These are phyloP conservation scores for Ophiostoma australiae DNA, from an alignment of 2,329 filamentous ascomycete species.

Conservation along the genomic window DNA sequence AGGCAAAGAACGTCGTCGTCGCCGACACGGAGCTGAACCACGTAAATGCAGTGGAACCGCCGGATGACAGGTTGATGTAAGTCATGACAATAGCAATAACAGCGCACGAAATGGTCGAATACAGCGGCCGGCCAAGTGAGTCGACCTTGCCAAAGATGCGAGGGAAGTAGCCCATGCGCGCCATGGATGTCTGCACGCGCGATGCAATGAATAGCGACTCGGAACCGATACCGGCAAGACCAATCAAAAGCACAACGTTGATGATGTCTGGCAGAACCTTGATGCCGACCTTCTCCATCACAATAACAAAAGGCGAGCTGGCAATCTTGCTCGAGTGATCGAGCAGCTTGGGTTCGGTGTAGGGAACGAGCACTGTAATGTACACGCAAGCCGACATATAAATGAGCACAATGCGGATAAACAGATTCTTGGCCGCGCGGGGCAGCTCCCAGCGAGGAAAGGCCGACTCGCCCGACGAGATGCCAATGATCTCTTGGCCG, in stretches of 20 bases:
- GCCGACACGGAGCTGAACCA: slow-evolving; percentile 26
- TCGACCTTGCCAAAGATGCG: slow-evolving; percentile 24
- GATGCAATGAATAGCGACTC: slow-evolving; percentile 25
- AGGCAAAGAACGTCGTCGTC: slow-evolving; percentile 25
- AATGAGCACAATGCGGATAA: slow-evolving; percentile 26
- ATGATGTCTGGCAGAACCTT: slow-evolving; percentile 54
- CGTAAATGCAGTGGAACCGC: slow-evolving; percentile 22
- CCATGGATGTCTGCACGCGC: slow-evolving; percentile 25
- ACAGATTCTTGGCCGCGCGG: slow-evolving; percentile 24
- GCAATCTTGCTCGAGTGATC: slow-evolving; percentile 22
- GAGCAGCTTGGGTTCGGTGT: slow-evolving; percentile 23
- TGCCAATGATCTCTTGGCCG: slow-evolving; percentile 55
- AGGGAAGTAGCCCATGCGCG: slow-evolving; percentile 25
- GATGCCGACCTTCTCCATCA: slow-evolving; percentile 39
- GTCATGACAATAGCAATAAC: slow-evolving; percentile 24
- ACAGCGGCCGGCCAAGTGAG: slow-evolving; percentile 22
- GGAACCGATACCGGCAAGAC: slow-evolving; percentile 26
- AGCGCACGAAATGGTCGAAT: slow-evolving; percentile 18
- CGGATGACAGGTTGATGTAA: slow-evolving; percentile 25
- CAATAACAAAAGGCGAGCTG: slow-evolving; percentile 42
- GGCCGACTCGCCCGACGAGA: slow-evolving; percentile 39
- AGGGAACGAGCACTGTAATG: slow-evolving; percentile 25
- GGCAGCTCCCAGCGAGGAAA: slow-evolving; percentile 28
- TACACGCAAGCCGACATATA: slow-evolving; percentile 26
- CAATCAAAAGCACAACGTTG: slow-evolving; percentile 45